phyloP scores from a whole-genome alignment of 139 green algal genomes.

The Coccomyxa sp. region DNA sequence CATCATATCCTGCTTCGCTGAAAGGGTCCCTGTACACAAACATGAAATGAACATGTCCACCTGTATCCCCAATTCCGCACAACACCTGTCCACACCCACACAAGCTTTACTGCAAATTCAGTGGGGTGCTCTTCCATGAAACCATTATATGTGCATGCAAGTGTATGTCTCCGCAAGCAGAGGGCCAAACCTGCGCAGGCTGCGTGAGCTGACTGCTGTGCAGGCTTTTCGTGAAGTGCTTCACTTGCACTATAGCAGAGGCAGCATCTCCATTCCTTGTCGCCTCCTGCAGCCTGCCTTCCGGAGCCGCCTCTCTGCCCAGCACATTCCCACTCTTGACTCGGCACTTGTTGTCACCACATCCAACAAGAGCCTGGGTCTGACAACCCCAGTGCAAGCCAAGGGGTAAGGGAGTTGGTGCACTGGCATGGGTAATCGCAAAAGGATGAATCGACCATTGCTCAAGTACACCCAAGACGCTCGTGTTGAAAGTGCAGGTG shows the following conservation, averaged over 20 bases:
- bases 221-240: constrained; percentile 59
- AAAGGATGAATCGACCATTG: not conserved
- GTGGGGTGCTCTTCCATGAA: too few relatives aligned
- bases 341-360: not conserved
- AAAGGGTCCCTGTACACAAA: constrained; percentile 51
- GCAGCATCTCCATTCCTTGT: constrained; percentile 25
- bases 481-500: too few relatives aligned
- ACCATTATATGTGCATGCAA: too few relatives aligned
- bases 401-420: not conserved
- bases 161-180: too few relatives aligned
- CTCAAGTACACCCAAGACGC: not conserved
- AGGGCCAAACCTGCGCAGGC: constrained; percentile 30
- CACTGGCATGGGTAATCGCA: not conserved
- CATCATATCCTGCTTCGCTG: constrained; percentile 37
- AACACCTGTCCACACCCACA: constrained; percentile 21
- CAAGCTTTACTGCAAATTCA: too few relatives aligned
- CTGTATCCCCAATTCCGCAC: constrained; percentile 43
- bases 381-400: too few relatives aligned
- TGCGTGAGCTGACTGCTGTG: constrained; percentile 43
- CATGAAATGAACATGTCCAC: constrained; percentile 56
- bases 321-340: too few relatives aligned
- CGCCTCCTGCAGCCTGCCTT: constrained; percentile 47
- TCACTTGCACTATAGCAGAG: constrained; percentile 43
- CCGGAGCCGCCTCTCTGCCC: constrained; percentile 26
- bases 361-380: too few relatives aligned